Base-by-base conservation (phyloP, 2,329 filamentous ascomycete genomes). In the Colletotrichum camelliae region DNA sequence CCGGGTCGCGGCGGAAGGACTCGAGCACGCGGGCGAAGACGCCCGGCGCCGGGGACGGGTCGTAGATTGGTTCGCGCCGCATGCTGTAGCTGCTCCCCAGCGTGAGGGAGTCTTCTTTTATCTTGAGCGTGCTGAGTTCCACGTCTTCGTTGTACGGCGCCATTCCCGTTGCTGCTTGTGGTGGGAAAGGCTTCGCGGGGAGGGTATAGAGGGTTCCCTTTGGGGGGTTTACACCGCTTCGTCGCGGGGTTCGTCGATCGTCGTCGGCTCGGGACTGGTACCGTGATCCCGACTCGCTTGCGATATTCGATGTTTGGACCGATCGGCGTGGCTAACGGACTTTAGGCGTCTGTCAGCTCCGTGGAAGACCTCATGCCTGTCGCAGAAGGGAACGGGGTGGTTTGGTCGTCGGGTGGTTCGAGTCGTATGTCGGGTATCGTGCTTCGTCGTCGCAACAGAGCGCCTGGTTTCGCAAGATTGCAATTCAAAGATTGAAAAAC, bases 1-100 rank as follows among this genome's bases (percentile, higher is more conserved):
- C 82, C 9, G 91, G 90, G 79, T 94, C 92, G 75, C 91, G 89
- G 79, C 89, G 90, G 86, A 94, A 94, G 83, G 90, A 89, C 83
- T 93, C 90, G 79, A 92, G 77, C 80, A 91, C 87, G 76, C 87
- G 87, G 18, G 81, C 82, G 75, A 87, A 79, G 76, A 83, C 81
- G 52, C 81, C 81, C 58, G 84, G 82, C 67, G 81, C 78, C 33
- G 78, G 75, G 24, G 80, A 78, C 10, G 86, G 84, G 55, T 86
- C 85, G 80, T 89, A 88, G 35, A 86, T 79, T 48, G 88, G 86
- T 78, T 89, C 87, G 68, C 88, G 87, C 86, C 87, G 87, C 87
- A 88, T 89, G 78, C 87, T 89, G 81, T 87, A 86, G 70, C 85
- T 86, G 82, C 87, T 89, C 71, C 88, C 88, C 52, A 85, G 86